Conservation (phyloP, 495 filamentous ascomycete genomes). For the Aspergillus funiculosus region DNA sequence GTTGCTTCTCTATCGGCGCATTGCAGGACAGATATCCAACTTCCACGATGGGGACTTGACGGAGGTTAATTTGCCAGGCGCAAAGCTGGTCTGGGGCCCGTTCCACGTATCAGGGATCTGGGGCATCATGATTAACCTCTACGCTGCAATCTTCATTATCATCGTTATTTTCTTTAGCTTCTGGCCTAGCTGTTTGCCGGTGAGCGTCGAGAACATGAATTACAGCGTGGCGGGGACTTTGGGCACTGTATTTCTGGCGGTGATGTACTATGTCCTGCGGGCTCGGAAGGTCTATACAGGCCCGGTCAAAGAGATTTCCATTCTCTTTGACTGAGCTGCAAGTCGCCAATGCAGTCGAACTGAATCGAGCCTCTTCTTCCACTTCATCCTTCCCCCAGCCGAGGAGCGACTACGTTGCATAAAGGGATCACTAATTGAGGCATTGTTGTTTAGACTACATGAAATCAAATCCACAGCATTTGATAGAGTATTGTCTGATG, state of each 20-base stretch:
- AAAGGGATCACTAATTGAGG: no score
- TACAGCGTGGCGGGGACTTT: constrained; percentile 43
- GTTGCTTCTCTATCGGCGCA: constrained; percentile 46
- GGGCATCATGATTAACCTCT: constrained; percentile 26
- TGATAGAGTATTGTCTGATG: no score
- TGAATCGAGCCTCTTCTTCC: no score
- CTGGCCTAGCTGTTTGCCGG: constrained; percentile 36
- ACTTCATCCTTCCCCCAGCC: no score
- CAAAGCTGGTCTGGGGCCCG: constrained; percentile 37
- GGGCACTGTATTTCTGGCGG: constrained; percentile 35
- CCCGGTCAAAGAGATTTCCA: constrained; percentile 43
- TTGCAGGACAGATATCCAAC: constrained; percentile 28
- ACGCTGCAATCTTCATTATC: constrained; percentile 39
- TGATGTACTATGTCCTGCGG: constrained; percentile 41
- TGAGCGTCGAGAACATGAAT: constrained; percentile 38
- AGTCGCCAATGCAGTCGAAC: no score
- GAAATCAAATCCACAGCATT: no score
- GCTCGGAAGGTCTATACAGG: constrained; percentile 41
- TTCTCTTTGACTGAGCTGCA: no score
- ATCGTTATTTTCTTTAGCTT: constrained; percentile 49
- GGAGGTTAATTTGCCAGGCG: constrained; percentile 26
- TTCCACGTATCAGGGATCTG: constrained; percentile 30
- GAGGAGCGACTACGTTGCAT: no score
- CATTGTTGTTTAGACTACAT: no score
- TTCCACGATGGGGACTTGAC: constrained; percentile 14